These are phyloP conservation scores for Wickerhamomyces bovis DNA, from an alignment of 805 yeast genomes.

Conservation along the genomic window DNA sequence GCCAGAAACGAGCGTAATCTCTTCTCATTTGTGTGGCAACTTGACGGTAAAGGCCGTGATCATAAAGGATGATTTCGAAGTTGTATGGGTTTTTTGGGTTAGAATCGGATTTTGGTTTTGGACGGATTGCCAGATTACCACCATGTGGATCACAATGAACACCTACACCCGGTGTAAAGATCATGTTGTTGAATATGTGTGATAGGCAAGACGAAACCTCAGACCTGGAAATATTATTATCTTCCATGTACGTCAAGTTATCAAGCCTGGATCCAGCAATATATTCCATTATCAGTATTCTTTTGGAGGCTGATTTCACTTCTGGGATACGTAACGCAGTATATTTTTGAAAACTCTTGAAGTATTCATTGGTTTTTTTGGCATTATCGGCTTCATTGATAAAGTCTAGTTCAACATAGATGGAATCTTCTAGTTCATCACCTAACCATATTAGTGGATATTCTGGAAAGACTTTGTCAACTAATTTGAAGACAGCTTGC, in stretches of 20 bases:
- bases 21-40: constrained; percentile 73
- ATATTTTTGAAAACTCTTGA: constrained; percentile 42
- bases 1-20: constrained; percentile 89
- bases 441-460: constrained; percentile 95
- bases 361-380: constrained; percentile 58
- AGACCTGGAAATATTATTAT: constrained; percentile 59
- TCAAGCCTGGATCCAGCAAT: constrained; percentile 81
- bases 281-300: constrained; percentile 85
- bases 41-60: constrained; percentile 89
- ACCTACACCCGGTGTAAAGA: constrained; percentile 85
- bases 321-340: constrained; percentile 83
- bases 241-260: constrained; percentile 56
- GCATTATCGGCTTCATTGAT: constrained; percentile 83
- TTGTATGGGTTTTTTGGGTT: constrained; percentile 45
- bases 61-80: constrained; percentile 88
- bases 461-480: constrained; percentile 82
- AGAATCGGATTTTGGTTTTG: constrained; percentile 24
- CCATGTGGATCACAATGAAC: constrained; percentile 99
- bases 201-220: constrained; percentile 82
- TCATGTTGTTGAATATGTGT: constrained; percentile 91
- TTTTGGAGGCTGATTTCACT: constrained; percentile 54
- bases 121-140: constrained; percentile 85
- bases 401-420: constrained; percentile 88
- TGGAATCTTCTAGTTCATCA: constrained; percentile 82
- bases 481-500: constrained; percentile 61